Evolutionary conservation across 306 rosid species (phyloP), one percentile per base, ranked within the genome.

Genomic region (Abrus pulchellus): DNA sequence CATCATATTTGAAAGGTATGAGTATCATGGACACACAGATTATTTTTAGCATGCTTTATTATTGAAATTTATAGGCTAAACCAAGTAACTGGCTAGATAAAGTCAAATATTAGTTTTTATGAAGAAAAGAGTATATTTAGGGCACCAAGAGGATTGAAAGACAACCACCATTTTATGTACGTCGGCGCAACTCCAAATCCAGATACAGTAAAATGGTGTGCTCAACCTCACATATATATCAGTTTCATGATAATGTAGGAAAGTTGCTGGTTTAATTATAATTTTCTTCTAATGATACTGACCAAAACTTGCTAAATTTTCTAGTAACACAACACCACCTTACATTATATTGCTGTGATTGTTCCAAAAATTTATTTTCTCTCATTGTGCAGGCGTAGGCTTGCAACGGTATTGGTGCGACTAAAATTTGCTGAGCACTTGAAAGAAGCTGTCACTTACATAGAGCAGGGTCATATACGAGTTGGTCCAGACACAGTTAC

Each of bases 391-490:
- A 94, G 98, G 80, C 92, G 98, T 1, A 85, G 98, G 80, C 97
- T 94, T 32, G 53, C 98, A 34, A 92, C 97, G 30, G 89, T 92
- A 44, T 79, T 92, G 86, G 93, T 91, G 81, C 89, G 88, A 48
- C 79, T 90, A 88, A 94, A 92, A 87, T 90, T 87, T 69, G 93
- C 94, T 0, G 94, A 92, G 84, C 88, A 91, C 79, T 77, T 94
- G 89, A 94, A 89, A 82, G 98, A 92, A 85, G 92, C 98, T 5
- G 94, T 91, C 36, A 94, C 98, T 0, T 94, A 88, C 87, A 91
- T 94, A 20, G 97, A 94, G 86, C 97, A 94, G 50, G 98, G 98
- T 34, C 98, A 94, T 57, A 61, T 92, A 11, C 82, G 98, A 74
- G 93, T 94, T 27, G 98, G 98, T 61, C 94, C 97, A 36, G 93